Conservation (phyloP, 2,329 filamentous ascomycete genomes). For the Pyricularia pennisetigena region DNA sequence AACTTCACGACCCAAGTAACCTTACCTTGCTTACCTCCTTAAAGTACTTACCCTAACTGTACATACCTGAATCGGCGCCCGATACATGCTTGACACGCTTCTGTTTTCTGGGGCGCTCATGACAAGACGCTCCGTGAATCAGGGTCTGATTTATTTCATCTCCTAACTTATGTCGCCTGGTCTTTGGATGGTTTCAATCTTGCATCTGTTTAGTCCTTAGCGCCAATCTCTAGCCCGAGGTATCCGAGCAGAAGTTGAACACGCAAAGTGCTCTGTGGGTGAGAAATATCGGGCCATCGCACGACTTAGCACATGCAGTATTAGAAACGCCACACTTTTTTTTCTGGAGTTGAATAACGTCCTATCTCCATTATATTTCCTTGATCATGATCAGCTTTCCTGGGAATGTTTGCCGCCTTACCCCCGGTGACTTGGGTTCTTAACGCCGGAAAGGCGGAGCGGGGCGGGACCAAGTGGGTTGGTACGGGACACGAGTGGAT, state of each 20-base stretch:
- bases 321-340: not conserved
- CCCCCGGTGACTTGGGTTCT: not conserved
- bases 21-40: too few relatives aligned
- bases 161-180: not conserved
- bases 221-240: not conserved
- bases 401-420: not conserved
- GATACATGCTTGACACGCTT: not conserved
- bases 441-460: not conserved
- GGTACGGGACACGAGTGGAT: not conserved
- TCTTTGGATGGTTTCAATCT: not conserved
- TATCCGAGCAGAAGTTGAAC: not conserved
- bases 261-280: not conserved
- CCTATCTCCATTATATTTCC: not conserved
- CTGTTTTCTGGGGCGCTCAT: not conserved
- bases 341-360: not conserved
- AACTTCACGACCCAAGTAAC: too few relatives aligned
- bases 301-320: not conserved
- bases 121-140: not conserved
- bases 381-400: not conserved
- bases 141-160: not conserved
- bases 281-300: not conserved
- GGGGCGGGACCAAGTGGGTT: not conserved
- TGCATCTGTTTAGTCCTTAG: not conserved
- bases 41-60: too few relatives aligned
- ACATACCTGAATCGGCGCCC: not conserved